Base-by-base conservation (phyloP, 2,329 filamentous ascomycete species). In the Pseudocercospora crystallina region DNA sequence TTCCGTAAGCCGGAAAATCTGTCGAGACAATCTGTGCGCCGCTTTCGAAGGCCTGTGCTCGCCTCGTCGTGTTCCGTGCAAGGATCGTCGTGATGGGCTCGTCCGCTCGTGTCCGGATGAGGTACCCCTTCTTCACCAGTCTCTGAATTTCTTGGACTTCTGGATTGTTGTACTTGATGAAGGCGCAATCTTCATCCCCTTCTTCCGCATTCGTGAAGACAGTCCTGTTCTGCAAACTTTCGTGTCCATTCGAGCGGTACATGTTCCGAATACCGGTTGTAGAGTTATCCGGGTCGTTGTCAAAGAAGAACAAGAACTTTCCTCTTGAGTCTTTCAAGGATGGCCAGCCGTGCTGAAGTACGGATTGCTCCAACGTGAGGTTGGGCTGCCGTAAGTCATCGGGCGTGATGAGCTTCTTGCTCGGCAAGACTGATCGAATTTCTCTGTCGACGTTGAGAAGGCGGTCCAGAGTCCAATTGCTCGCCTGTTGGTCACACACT, bases 21-120 rank as follows among this genome's bases (percentile, higher is more conserved):
- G 75, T 78, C 30, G 71, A 75, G 1, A 79, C 73, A 48, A 79
- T 67, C 56, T 79, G 77, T 20, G 76, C 76, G 5, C 75, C 76
- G 39, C 75, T 77, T 39, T 65, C 51, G 35, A 77, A 71, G 1
- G 76, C 76, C 9, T 57, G 54, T 1, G 75, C 72, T 13, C 74
- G 64, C 70, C 70, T 73, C 17, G 73, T 73, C 2, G 65, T 69
- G 47, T 75, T 72, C 46, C 66, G 65, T 11, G 61, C 59, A 13
- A 76, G 52, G 5, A 79, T 63, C 0, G 76, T 78, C 1, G 64
- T 64, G 20, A 78, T 65, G 0, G 76, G 75, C 20, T 71, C 68
- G 61, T 80, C 76, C 3, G 74, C 68, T 35, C 76, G 64, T 2
- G 76, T 78, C 39, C 76, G 70, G n/a, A 80, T 71, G 61, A 76